Evolutionary conservation across 352 stramenopile genomes (phyloP).

Genomic region (Pythium chondricola): DNA sequence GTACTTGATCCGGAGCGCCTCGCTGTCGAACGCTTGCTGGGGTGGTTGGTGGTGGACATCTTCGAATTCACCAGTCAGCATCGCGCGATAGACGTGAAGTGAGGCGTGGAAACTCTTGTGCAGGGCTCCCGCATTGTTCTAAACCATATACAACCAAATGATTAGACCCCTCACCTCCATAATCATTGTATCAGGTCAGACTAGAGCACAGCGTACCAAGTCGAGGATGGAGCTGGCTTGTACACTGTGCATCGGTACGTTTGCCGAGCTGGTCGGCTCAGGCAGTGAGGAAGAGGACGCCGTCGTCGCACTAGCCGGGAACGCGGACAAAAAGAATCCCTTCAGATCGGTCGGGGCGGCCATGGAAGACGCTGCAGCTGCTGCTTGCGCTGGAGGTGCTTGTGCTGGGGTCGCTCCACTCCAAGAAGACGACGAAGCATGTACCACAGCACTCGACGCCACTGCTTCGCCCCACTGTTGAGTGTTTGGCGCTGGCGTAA

Average conservation of each 20-base stretch:
- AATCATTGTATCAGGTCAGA: not conserved
- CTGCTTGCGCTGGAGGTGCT: not conserved
- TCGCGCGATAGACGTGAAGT: conserved; percentile 12
- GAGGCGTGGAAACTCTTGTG: conserved; percentile 14
- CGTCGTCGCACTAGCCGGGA: conserved; percentile 6
- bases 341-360: conserved; percentile 6
- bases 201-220: conserved; percentile 1
- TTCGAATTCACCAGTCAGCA: conserved; percentile 6
- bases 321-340: conserved; percentile 7
- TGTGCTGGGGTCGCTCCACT: not conserved
- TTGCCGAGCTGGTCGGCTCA: conserved; percentile 2
- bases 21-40: conserved; percentile 10
- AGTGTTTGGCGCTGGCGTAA: conserved; percentile 10
- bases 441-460: not conserved
- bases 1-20: conserved; percentile 37
- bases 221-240: conserved; percentile 2
- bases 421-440: not conserved
- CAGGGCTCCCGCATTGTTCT: conserved; percentile 7
- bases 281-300: conserved; percentile 6
- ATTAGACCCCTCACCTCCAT: too few species aligned
- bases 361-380: not conserved
- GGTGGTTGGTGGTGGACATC: conserved; percentile 6
- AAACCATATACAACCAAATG: not conserved
- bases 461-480: conserved; percentile 9
- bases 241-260: not conserved